Evolutionary conservation across 768 basidiomycete species (phyloP).

Genomic region (Dacryopinax spathularia): DNA sequence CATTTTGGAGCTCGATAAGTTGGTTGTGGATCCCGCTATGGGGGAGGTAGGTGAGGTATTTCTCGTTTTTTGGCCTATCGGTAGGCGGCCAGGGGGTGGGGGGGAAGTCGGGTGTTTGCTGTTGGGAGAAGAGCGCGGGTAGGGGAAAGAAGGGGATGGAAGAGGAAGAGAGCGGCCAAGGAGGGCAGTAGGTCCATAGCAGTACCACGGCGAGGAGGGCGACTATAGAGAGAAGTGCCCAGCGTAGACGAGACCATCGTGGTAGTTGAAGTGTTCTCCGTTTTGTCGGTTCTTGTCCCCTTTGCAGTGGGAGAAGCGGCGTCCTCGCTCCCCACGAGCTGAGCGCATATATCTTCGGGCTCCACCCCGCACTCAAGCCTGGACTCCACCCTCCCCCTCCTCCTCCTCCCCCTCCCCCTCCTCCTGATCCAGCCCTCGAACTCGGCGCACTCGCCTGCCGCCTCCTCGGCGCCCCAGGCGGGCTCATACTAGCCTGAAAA

Average conservation of each 20-base stretch:
- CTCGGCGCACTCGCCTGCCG: background rate
- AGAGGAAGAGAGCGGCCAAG: background rate
- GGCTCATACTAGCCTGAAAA: no score
- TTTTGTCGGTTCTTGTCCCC: no score
- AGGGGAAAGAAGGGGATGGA: background rate
- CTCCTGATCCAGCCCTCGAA: background rate
- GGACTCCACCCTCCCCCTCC: no score
- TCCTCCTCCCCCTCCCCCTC: no score
- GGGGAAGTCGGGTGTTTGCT: background rate
- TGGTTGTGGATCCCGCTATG: conserved; percentile 81
- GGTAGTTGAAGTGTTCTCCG: no score
- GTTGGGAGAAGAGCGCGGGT: background rate
- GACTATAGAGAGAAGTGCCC: no score
- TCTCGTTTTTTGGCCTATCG: conserved; percentile 18
- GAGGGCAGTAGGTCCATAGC: background rate
- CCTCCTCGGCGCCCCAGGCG: no score
- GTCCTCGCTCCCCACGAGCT: background rate
- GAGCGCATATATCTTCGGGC: no score
- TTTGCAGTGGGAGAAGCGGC: no score
- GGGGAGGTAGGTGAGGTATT: conserved; percentile 60
- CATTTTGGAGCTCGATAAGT: conserved; percentile 75
- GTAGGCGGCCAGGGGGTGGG: background rate
- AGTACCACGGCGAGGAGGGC: no score
- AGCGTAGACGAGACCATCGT: no score
- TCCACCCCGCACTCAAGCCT: background rate